Percentiles rank a stretch among this genome's conserved stretches.
Evolutionary conservation across 164 flowering plant species (phyloP).

Genomic region (Vitis riparia): DNA sequence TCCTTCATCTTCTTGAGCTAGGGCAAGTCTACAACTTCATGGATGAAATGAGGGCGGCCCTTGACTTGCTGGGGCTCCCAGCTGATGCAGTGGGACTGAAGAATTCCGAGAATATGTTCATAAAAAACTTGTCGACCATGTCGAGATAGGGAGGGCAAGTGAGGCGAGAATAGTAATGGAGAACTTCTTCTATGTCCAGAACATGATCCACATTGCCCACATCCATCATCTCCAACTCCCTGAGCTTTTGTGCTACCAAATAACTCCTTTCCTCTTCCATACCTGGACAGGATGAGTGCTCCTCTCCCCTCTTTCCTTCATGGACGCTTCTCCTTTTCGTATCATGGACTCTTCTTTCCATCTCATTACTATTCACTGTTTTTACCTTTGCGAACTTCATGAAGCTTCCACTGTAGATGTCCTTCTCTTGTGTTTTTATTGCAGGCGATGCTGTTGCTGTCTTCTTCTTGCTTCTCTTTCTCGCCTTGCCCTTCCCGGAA

Average conservation of each 20-base stretch:
- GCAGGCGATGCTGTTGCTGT: not conserved
- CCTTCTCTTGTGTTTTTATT: constrained; percentile 2
- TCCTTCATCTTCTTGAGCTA: too few species aligned
- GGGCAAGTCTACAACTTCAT: too few species aligned
- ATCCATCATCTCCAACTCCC: constrained; percentile 68
- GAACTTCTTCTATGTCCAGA: constrained; percentile 72
- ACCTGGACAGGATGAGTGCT: constrained; percentile 4
- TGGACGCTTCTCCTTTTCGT: not conserved
- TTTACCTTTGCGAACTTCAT: constrained; percentile 9
- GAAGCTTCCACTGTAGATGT: constrained; percentile 15
- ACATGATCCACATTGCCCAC: constrained; percentile 53
- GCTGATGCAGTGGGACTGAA: constrained; percentile 6
- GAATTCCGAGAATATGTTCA: constrained; percentile 53
- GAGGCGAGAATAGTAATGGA: constrained; percentile 73
- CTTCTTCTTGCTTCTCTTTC: constrained; percentile 18
- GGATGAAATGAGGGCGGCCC: not conserved
- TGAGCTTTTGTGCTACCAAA: constrained; percentile 47
- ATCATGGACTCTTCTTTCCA: not conserved
- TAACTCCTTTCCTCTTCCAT: constrained; percentile 17
- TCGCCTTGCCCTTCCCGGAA: constrained; percentile 3
- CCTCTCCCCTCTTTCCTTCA: constrained; percentile 3
- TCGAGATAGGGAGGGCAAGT: constrained; percentile 72
- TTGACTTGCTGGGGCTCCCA: not conserved
- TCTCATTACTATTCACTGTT: not conserved
- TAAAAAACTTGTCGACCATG: constrained; percentile 78